These are phyloP conservation scores for Chenopodium suecicum DNA, from an alignment of 148 eudicot species.

Conservation along the genomic window DNA sequence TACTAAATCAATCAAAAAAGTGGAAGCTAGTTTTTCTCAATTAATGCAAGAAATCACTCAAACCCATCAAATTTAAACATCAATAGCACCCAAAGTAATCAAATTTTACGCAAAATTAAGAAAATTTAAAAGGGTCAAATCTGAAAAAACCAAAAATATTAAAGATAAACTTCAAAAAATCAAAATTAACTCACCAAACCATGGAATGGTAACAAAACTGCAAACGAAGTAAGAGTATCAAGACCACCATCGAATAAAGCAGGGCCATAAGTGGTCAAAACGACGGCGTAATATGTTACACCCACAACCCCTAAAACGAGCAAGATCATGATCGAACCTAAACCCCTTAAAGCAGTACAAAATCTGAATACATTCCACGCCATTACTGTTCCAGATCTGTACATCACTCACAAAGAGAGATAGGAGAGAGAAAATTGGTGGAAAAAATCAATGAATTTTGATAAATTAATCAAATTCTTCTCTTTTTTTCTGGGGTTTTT, in stretches of 20 bases:
- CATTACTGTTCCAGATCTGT: slow-evolving; percentile 89
- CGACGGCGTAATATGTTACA: slow-evolving; percentile 87
- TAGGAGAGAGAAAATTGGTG: neutral
- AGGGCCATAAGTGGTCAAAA: slow-evolving; percentile 70
- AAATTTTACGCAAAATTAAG: slow-evolving; percentile 20
- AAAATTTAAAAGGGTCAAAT: slow-evolving; percentile 6
- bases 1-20: neutral
- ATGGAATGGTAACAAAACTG: slow-evolving; percentile 75
- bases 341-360: slow-evolving; percentile 80
- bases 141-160: neutral
- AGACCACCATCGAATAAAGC: slow-evolving; percentile 60
- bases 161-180: neutral
- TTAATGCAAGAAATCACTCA: neutral
- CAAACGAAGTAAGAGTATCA: slow-evolving; percentile 53
- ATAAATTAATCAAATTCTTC: neutral
- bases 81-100: neutral
- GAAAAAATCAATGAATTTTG: neutral
- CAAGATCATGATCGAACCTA: slow-evolving; percentile 95
- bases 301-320: slow-evolving; percentile 84
- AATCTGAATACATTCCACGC: slow-evolving; percentile 97
- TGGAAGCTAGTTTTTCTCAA: neutral
- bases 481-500: neutral
- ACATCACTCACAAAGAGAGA: slow-evolving; percentile 38
- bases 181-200: slow-evolving; percentile 29
- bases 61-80: neutral